Percentiles rank a stretch among this genome's conserved stretches.
phyloP scores from a whole-genome alignment of 148 eudicot genomes.

The Talinum fruticosum region DNA sequence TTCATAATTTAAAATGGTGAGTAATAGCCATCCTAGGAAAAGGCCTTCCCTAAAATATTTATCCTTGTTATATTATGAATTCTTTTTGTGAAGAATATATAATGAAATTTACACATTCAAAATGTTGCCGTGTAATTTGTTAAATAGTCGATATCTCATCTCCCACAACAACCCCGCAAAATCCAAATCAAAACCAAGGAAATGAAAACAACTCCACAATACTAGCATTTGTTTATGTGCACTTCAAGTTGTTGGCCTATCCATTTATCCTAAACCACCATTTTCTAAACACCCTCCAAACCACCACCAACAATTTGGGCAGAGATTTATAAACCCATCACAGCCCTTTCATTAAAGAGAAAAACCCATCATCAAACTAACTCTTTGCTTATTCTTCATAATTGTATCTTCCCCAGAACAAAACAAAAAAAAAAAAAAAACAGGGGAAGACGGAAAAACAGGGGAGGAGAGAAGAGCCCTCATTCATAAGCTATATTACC shows the following conservation, averaged over 20 bases:
- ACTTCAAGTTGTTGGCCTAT: slow-evolving; percentile 60
- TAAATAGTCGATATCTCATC: not conserved
- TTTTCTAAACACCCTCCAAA: slow-evolving; percentile 47
- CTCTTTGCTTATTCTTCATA: slow-evolving; percentile 20
- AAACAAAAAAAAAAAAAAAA: not conserved
- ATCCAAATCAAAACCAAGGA: not conserved
- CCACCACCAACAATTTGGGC: slow-evolving; percentile 32
- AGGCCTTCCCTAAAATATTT: not conserved
- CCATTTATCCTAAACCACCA: slow-evolving; percentile 44
- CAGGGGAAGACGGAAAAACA: not conserved
- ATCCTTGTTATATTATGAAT: not conserved
- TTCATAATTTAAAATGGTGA: not conserved
- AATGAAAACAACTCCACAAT: slow-evolving; percentile 15
- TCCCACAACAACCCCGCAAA: not conserved
- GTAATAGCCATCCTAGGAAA: too few species aligned
- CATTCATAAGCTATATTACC: slow-evolving; percentile 2
- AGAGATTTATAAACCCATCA: slow-evolving; percentile 2
- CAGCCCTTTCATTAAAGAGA: not conserved
- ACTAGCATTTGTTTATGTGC: slow-evolving; percentile 15
- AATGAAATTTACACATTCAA: not conserved
- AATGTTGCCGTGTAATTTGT: not conserved
- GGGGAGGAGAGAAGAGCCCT: not conserved
- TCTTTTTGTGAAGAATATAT: not conserved
- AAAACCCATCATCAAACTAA: slow-evolving; percentile 16
- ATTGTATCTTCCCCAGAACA: not conserved